These are phyloP conservation scores for Alisma plantagoaquatica DNA, from an alignment of 106 monocot species.

Conservation along the genomic window DNA sequence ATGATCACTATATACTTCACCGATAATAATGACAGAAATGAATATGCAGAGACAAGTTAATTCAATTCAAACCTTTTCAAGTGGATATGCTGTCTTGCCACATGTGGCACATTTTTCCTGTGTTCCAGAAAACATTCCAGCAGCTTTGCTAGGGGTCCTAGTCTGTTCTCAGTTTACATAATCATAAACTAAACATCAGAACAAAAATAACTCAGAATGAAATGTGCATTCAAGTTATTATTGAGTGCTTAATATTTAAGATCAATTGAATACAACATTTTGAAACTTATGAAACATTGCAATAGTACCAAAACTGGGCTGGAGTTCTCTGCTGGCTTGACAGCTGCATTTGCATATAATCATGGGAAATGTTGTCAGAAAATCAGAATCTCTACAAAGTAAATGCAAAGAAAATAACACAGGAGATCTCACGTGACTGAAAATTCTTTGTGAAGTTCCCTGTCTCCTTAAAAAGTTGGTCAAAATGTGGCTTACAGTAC, in stretches of 20 bases:
- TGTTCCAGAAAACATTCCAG: constrained; percentile 26
- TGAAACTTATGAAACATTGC: not conserved
- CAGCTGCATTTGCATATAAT: constrained; percentile 9
- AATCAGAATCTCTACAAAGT: not conserved
- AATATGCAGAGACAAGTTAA: no score
- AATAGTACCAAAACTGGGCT: constrained; percentile 16
- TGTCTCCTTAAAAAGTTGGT: constrained; percentile 25
- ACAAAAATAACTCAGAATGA: not conserved
- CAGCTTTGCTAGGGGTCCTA: constrained; percentile 27
- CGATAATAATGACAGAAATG: no score
- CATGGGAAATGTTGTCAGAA: not conserved
- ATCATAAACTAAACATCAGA: not conserved
- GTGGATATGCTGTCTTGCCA: constrained; percentile 29
- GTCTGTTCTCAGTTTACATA: constrained; percentile 7
- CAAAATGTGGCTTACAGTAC: constrained; percentile 27
- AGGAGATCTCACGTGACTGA: constrained; percentile 14
- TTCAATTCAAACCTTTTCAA: constrained; percentile 40
- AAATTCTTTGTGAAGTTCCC: constrained; percentile 24
- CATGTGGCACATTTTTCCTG: constrained; percentile 32
- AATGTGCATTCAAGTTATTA: not conserved
- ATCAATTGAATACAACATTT: no score
- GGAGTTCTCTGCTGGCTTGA: constrained; percentile 14
- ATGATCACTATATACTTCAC: no score
- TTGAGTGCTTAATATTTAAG: not conserved
- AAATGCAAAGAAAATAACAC: not conserved